Evolutionary conservation across 305 asterid species (phyloP), one percentile per base, ranked within the genome.

Genomic region (Fraxinus floribunda): DNA sequence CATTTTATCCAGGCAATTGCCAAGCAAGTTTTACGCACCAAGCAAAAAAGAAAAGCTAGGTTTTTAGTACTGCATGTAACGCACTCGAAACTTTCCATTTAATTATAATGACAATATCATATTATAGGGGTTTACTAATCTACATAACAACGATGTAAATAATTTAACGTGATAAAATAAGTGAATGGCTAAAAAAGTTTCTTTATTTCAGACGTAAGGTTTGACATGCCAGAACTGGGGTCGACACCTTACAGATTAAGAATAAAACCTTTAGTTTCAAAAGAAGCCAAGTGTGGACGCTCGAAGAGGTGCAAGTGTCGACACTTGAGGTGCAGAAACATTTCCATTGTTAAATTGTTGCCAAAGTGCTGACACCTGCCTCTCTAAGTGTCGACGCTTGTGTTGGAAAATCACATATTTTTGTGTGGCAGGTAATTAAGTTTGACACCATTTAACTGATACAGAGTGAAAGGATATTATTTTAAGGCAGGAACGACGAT

Each of bases 11-110:
- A 60, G 29, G 68, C 24, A 57, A 6, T 57, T 57, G 24, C 68
- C 7, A 57, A 60, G 32, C 70, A 60, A 20, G 30, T 60, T 60
- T 18, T 60, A 60, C 10, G 22, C 13, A 26, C 73, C 73, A 66
- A 66, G 34, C 73, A 75, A 26, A 39, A 75, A 81, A 46, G 30
- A 64, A 77, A 81, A 35, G 73, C 38, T 29, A 76, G 60, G 35
- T 22, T 66, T 66, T 26, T 24, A 66, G 34, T 8, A 10, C n/a
- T 8, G 73, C n/a, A 1, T 6, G 8, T 16, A 55, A n/a, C 10
- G 9, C 8, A 18, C 24, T 55, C 66, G 0, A 5, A 15, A 15
- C 24, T 16, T 55, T 55, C 66, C 66, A 15, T 55, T 55, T 55
- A 18, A 5, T 20, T 57, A n/a, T 16, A 57, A 57, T 57, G 9